Evolutionary conservation across 2,329 filamentous ascomycete genomes (phyloP), one percentile per base, ranked within the genome.

Genomic region (Colletotrichum spinosum): DNA sequence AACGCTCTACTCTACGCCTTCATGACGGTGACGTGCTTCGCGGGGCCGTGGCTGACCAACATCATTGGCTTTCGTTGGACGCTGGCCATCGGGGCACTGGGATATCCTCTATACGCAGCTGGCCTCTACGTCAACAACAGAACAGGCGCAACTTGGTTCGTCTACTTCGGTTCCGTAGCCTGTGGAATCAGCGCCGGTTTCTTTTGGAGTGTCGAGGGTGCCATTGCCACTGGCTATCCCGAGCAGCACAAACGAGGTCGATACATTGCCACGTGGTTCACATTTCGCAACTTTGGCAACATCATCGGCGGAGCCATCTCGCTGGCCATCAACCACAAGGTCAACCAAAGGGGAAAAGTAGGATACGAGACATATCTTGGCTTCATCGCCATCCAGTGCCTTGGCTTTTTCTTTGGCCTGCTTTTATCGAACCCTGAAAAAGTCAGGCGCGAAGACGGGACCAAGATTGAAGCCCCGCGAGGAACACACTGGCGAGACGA

Each of bases 181-280:
- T 55, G 51, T n/a, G 89, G 89, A 15, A 78, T 90, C 17, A 86
- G 84, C 0, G 89, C 89, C 0, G 88, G 88, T 0, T 80, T 91
- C 2, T 91, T 91, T 75, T 92, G 89, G 89, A 86, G 86, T 76
- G 86, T 87, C 0, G 89, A 91, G 77, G 88, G 86, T 1, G 88
- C 89, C 0, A 89, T 91, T 60, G 86, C 87, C 0, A 81, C 90
- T 2, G 81, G 84, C 0, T 91, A 91, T 69, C 88, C 88, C 0
- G 88, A 90, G 67, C 85, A 88, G 1, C 82, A 82, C 41, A 88
- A 88, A 34, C 81, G 85, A 63, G 87, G 86, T 0, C 80, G 81
- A 15, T 86, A 86, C 58, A 76, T 90, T 1, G 88, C 87, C 0
- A 83, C 76, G 34, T 83, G 80, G 80, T 74, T 82, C 55, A 76